A percentile compares a stretch with the other conserved stretches of the same genome.
These are phyloP conservation scores for Stephania yunnanensis DNA, from an alignment of 164 flowering plant species.

Conservation along the genomic window DNA sequence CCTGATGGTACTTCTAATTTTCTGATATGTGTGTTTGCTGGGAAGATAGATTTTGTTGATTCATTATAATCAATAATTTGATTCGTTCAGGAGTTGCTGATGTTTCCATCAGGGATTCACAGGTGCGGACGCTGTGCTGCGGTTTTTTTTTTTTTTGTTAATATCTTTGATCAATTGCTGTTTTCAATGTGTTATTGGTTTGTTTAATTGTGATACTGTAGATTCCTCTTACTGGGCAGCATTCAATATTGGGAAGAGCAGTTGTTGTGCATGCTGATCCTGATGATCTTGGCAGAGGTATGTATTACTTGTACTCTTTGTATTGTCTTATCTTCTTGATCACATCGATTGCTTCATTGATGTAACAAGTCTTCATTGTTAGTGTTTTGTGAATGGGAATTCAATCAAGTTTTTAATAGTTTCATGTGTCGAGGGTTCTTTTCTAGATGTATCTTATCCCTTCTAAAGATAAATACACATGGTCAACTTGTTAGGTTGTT, in stretches of 20 bases:
- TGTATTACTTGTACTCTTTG: background rate
- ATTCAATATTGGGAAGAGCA: slow-evolving; percentile 88
- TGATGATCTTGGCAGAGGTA: slow-evolving; percentile 93
- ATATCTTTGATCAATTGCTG: no score
- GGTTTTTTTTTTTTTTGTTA: no score
- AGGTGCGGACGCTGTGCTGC: slow-evolving; percentile 30
- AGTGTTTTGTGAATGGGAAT: background rate
- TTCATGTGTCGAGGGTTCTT: background rate
- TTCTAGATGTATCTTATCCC: background rate
- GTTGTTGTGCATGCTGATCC: slow-evolving; percentile 94
- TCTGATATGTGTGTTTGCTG: background rate
- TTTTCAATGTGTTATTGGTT: slow-evolving; percentile 3
- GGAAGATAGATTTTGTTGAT: background rate
- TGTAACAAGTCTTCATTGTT: background rate
- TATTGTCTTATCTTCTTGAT: no score
- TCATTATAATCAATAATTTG: background rate
- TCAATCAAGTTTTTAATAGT: background rate
- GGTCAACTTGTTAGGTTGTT: background rate
- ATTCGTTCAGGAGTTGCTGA: slow-evolving; percentile 61
- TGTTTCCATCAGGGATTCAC: slow-evolving; percentile 49
- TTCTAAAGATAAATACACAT: no score
- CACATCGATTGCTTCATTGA: background rate
- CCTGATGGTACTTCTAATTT: slow-evolving; percentile 45
- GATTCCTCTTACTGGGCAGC: slow-evolving; percentile 71
- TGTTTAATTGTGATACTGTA: slow-evolving; percentile 17